Conservation (phyloP, 768 basidiomycete species). For the Cyathus striatus region DNA sequence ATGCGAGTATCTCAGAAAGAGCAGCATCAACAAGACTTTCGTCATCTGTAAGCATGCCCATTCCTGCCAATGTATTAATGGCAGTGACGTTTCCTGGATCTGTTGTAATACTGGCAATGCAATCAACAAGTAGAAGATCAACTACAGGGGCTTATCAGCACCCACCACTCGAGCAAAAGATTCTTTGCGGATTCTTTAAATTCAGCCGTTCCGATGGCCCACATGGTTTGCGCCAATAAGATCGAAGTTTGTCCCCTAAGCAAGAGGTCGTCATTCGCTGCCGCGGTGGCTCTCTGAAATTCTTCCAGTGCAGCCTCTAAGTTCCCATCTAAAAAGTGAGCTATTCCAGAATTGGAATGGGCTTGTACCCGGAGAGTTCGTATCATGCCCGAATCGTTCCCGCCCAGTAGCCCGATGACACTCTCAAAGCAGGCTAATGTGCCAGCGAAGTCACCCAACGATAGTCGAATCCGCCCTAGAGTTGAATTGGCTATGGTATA, state of each 20-base stretch:
- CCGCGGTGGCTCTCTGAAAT: slow-evolving; percentile 65
- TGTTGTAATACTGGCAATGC: slow-evolving; percentile 53
- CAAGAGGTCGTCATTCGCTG: slow-evolving; percentile 39
- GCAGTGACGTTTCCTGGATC: slow-evolving; percentile 79
- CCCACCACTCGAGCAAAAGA: slow-evolving; percentile 79
- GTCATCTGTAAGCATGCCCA: slow-evolving; percentile 81
- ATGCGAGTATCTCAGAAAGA: slow-evolving; percentile 69
- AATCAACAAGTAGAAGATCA: neutral
- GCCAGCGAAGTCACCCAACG: slow-evolving; percentile 48
- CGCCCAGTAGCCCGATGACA: slow-evolving; percentile 62
- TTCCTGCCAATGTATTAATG: slow-evolving; percentile 81
- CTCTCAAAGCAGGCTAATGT: slow-evolving; percentile 70
- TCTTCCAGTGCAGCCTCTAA: slow-evolving; percentile 55
- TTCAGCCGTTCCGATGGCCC: slow-evolving; percentile 76
- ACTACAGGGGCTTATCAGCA: neutral
- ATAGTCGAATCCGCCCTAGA: slow-evolving; percentile 72
- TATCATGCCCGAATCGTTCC: slow-evolving; percentile 32
- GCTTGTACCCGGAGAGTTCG: slow-evolving; percentile 53
- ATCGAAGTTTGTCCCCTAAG: slow-evolving; percentile 69
- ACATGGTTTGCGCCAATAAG: slow-evolving; percentile 79
- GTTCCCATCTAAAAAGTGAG: slow-evolving; percentile 60
- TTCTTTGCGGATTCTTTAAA: slow-evolving; percentile 72
- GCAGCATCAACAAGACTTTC: slow-evolving; percentile 82
- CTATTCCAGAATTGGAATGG: slow-evolving; percentile 68
- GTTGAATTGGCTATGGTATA: slow-evolving; percentile 82